phyloP scores from a whole-genome alignment of 2,329 filamentous ascomycete genomes.

The Diaporthe destruens region DNA sequence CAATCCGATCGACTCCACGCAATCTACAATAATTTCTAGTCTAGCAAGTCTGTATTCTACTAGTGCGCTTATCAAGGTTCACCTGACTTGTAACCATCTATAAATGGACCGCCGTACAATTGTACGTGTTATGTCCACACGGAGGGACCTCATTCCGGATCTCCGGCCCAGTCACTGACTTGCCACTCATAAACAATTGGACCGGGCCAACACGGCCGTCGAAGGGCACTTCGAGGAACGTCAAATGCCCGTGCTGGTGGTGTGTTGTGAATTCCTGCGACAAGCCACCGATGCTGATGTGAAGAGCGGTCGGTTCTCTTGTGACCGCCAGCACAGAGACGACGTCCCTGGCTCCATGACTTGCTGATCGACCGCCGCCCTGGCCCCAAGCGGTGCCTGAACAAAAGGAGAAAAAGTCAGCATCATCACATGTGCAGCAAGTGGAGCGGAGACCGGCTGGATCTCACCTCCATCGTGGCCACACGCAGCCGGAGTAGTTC shows the following conservation, averaged over 20 bases:
- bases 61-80: not conserved
- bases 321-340: slow-evolving; percentile 58
- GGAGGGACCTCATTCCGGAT: slow-evolving; percentile 51
- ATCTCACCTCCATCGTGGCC: slow-evolving; percentile 54
- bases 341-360: slow-evolving; percentile 56
- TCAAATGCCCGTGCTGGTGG: slow-evolving; percentile 49
- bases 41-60: too few relatives aligned
- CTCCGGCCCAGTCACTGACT: slow-evolving; percentile 52
- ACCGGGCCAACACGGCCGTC: slow-evolving; percentile 55
- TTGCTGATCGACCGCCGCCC: slow-evolving; percentile 50
- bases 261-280: slow-evolving; percentile 49
- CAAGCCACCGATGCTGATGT: slow-evolving; percentile 53
- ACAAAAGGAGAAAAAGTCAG: too few relatives aligned
- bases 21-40: too few relatives aligned
- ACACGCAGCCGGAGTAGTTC: slow-evolving; percentile 51
- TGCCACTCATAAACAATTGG: slow-evolving; percentile 53
- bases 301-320: slow-evolving; percentile 50
- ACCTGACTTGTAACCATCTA: slow-evolving; percentile 28
- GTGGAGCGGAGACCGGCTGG: too few relatives aligned
- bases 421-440: not conserved
- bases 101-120: slow-evolving; percentile 51
- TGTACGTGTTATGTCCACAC: slow-evolving; percentile 50
- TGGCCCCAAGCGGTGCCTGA: slow-evolving; percentile 56
- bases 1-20: not conserved
- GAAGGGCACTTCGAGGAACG: slow-evolving; percentile 55